Conservation (phyloP, 768 basidiomycete genomes). For the Serpula lacrymans region DNA sequence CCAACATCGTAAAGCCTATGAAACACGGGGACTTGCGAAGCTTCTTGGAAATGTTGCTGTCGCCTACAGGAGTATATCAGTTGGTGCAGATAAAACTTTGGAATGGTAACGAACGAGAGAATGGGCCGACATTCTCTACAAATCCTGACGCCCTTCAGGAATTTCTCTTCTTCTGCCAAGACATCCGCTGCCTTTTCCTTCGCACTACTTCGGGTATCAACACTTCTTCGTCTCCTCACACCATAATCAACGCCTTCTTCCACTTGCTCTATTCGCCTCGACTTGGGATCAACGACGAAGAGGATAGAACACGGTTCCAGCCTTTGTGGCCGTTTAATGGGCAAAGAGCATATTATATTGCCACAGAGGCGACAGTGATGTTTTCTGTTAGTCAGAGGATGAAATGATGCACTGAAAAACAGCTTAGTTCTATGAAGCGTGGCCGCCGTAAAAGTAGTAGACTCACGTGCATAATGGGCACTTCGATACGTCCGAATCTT, state of each 20-base stretch:
- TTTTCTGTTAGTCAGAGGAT: conserved; percentile 87
- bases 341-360: conserved; percentile 85
- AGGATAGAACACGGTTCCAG: conserved; percentile 70
- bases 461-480: conserved; percentile 86
- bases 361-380: conserved; percentile 97
- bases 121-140: conserved; percentile 81
- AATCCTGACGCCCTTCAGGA: conserved; percentile 83
- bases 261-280: conserved; percentile 80
- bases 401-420: conserved; percentile 61
- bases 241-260: conserved; percentile 81
- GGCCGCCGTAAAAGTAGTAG: neutral
- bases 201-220: conserved; percentile 20
- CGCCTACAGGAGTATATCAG: conserved; percentile 46
- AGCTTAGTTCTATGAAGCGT: neutral
- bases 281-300: conserved; percentile 81
- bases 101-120: conserved; percentile 58
- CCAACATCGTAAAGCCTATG: conserved; percentile 68
- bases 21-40: conserved; percentile 54
- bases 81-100: neutral
- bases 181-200: conserved; percentile 36
- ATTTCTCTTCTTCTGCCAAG: conserved; percentile 68
- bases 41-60: conserved; percentile 75
- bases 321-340: conserved; percentile 69
- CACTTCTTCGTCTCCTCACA: conserved; percentile 50
- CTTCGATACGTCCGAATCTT: conserved; percentile 68